phyloP scores from a whole-genome alignment of 192 early-diverging fungal species.

The Entomortierella lignicola region DNA sequence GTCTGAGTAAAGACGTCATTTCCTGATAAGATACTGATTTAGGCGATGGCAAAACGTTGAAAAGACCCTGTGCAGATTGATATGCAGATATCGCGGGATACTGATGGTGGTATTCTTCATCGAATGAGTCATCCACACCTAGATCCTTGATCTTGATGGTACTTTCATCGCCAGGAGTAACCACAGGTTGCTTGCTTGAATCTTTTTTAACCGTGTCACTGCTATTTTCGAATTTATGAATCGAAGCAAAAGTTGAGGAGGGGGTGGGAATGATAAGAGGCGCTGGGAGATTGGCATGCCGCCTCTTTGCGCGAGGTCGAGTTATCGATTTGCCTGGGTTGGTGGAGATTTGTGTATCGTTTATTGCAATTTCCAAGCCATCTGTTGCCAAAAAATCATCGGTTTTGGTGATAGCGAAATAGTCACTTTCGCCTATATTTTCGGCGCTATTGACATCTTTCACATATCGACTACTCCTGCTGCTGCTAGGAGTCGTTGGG shows the following conservation, averaged over 20 bases:
- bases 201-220: too few species aligned
- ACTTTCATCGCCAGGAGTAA: not conserved
- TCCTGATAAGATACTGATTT: not conserved
- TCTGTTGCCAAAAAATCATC: not conserved
- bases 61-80: constrained; percentile 17
- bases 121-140: constrained; percentile 23
- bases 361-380: too few species aligned
- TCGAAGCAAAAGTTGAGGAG: too few species aligned
- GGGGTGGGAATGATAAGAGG: not conserved
- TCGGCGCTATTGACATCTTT: not conserved
- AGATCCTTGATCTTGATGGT: not conserved
- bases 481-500: not conserved
- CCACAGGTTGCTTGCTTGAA: not conserved
- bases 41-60: constrained; percentile 3
- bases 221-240: too few species aligned
- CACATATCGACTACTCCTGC: not conserved
- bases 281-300: not conserved
- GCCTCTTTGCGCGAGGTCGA: not conserved
- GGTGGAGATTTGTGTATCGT: too few species aligned
- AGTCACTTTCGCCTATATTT: not conserved
- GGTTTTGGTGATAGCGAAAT: not conserved
- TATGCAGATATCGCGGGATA: constrained; percentile 21
- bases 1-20: not conserved
- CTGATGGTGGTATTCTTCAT: constrained; percentile 28
- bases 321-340: not conserved